These are phyloP conservation scores for Oenanthe javanica DNA, from an alignment of 140 eudicot species.

Conservation along the genomic window DNA sequence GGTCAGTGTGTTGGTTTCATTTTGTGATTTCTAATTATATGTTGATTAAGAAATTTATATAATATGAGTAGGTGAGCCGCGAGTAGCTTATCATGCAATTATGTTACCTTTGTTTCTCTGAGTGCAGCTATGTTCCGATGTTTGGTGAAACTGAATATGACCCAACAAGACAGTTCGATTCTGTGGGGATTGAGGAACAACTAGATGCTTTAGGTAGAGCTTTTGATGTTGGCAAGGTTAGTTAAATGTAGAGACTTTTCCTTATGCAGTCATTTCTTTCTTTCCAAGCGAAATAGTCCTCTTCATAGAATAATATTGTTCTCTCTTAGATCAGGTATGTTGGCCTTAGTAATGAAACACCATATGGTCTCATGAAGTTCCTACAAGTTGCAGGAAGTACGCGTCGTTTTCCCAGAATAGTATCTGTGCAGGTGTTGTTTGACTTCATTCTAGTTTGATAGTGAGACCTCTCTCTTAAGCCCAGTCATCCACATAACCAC, in stretches of 20 bases:
- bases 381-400: constrained; percentile 48
- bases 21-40: not conserved
- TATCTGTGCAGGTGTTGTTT: constrained; percentile 69
- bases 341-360: constrained; percentile 95
- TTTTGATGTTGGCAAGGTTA: constrained; percentile 87
- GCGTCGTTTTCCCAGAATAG: constrained; percentile 45
- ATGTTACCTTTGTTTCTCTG: not conserved
- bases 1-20: constrained; percentile 47
- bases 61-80: not conserved
- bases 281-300: constrained; percentile 3
- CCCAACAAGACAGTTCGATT: constrained; percentile 39
- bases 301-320: not conserved
- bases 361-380: constrained; percentile 95
- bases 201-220: constrained; percentile 71
- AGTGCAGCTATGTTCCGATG: constrained; percentile 87
- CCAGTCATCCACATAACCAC: not conserved
- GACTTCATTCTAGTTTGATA: constrained; percentile 14
- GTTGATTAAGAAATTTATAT: not conserved
- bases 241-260: constrained; percentile 16
- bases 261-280: not conserved
- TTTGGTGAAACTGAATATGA: constrained; percentile 93
- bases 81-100: not conserved
- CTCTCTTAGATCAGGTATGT: constrained; percentile 68
- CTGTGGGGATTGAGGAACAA: constrained; percentile 71
- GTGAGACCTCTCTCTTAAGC: not conserved